Base-by-base conservation (phyloP, 345 rosid species). In the Lumnitzera littorea region DNA sequence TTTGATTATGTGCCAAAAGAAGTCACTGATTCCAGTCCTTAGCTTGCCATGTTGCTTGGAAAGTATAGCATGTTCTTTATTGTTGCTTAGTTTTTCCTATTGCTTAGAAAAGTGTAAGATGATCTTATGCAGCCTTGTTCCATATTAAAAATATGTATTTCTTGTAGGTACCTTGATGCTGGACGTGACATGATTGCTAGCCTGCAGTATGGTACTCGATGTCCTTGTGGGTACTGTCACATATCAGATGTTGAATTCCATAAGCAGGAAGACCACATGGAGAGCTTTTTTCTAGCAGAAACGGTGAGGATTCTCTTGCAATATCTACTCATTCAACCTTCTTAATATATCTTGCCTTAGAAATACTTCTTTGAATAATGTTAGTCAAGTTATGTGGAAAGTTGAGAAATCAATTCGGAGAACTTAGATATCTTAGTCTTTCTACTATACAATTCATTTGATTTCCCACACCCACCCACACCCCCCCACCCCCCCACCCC, bases 281-380 rank as follows among this genome's bases (percentile, higher is more conserved):
- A 92, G 74, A 92, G 98, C 78, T 92, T 92, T 77, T 92, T 92
- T 83, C 91, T 92, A 13, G 97, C 97, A n/a, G 98, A 92, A 89
- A 92, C 98, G 10, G 98, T 92, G 65, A 73, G 95, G 31, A 65
- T 66, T 31, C n/a, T 59, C 15, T 62, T 61, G 58, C 48, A 41
- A 61, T 24, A 50, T 54, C 47, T 58, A 13, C 23, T 46, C 24
- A 62, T 24, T 25, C 31, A 15, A 62, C 24, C 62, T 54, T 58
- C 24, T 46, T 52, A 20, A 52, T 29, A 48, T 55, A 52, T 55
- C 55, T 60, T 46, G 23, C 47, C 56, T 15, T 15, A 16, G 11
- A 15, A 48, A n/a, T 20, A 46, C 14, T 36, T 53, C 13, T 20
- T 3, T 53, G 9, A 53, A 53, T n/a, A 12, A 4, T 36, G 43